phyloP scores from a whole-genome alignment of 164 flowering plant species.

The Kingdonia uniflora region DNA sequence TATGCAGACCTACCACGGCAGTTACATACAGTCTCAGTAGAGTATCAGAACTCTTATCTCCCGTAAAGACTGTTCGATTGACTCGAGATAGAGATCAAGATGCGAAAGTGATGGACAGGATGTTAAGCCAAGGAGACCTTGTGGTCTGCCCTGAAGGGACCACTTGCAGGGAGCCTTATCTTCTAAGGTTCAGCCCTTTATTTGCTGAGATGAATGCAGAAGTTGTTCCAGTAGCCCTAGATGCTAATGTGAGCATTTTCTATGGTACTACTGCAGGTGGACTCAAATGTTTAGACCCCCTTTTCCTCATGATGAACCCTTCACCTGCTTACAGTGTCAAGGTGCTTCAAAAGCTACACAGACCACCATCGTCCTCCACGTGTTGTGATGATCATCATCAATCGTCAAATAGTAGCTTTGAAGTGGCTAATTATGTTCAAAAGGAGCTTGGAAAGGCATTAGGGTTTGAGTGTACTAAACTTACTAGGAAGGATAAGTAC shows the following conservation, averaged over 20 bases:
- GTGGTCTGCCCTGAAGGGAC: constrained; percentile 35
- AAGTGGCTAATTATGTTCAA: constrained; percentile 7
- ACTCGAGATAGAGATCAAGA: constrained; percentile 23
- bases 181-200: constrained; percentile 29
- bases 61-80: constrained; percentile 23
- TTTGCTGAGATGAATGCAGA: constrained; percentile 26
- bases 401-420: background rate
- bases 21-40: constrained; percentile 23
- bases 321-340: constrained; percentile 9
- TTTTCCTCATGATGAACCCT: constrained; percentile 31
- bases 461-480: constrained; percentile 8
- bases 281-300: constrained; percentile 26
- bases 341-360: background rate
- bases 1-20: constrained; percentile 13
- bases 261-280: constrained; percentile 14
- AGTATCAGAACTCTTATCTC: constrained; percentile 18
- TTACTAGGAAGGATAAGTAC: constrained; percentile 9
- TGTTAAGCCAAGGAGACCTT: constrained; percentile 23
- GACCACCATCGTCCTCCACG: background rate
- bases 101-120: constrained; percentile 13
- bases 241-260: constrained; percentile 6
- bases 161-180: constrained; percentile 31
- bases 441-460: constrained; percentile 6
- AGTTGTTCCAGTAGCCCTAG: constrained; percentile 28
- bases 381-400: background rate